Percentiles rank a stretch among this genome's conserved stretches.
Evolutionary conservation across 1,284 basidiomycete genomes (phyloP).

Genomic region (Cryptococcus maquisensis): DNA sequence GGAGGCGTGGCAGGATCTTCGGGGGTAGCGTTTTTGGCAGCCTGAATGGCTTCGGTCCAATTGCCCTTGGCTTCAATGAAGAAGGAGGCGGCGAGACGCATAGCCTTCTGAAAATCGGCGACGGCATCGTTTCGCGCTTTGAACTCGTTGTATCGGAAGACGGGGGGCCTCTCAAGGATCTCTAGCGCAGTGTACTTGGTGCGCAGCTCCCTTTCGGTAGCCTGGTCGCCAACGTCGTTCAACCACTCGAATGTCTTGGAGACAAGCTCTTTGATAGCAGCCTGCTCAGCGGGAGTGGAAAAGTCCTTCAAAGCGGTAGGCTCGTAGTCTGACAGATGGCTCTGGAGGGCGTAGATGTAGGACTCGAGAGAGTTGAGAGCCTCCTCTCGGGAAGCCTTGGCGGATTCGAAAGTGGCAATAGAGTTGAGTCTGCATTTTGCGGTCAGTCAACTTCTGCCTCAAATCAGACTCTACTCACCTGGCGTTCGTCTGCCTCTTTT

Average conservation of each 20-base stretch:
- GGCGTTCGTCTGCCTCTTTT: conserved; percentile 66
- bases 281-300: conserved; percentile 67
- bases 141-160: conserved; percentile 80
- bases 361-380: conserved; percentile 87
- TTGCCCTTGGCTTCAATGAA: conserved; percentile 69
- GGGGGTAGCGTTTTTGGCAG: conserved; percentile 23
- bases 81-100: conserved; percentile 64
- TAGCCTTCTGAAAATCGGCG: conserved; percentile 63
- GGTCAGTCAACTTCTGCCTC: not conserved
- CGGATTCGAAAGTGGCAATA: conserved; percentile 70
- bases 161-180: conserved; percentile 67
- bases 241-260: conserved; percentile 77
- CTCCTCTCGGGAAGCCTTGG: conserved; percentile 77
- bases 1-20: conserved; percentile 57
- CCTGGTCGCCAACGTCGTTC: conserved; percentile 76
- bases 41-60: conserved; percentile 55
- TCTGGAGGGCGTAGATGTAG: conserved; percentile 84
- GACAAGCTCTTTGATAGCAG: conserved; percentile 60
- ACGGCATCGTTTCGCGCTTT: conserved; percentile 62
- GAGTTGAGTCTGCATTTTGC: conserved; percentile 61
- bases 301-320: conserved; percentile 70
- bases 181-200: conserved; percentile 73
- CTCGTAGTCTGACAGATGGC: conserved; percentile 64
- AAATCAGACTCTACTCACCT: conserved; percentile 51
- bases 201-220: conserved; percentile 67